Base-by-base conservation (phyloP, 2,329 filamentous ascomycete species). In the Ophiocordyceps camponoti-leonardi region DNA sequence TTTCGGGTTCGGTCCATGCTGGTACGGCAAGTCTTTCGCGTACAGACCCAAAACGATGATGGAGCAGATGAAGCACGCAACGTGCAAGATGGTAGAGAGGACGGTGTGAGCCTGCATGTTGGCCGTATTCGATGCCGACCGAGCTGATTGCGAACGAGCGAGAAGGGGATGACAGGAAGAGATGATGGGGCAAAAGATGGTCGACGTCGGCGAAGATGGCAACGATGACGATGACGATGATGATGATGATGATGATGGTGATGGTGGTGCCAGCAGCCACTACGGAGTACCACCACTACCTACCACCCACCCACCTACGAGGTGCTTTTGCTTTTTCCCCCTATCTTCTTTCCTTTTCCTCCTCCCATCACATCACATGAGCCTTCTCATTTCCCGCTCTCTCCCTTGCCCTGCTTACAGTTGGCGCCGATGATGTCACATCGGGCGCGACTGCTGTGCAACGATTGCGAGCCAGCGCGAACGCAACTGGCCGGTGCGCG, bases 1-100 rank as follows among this genome's bases (percentile, higher is more conserved):
- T 73, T 79, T 81, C 3, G 41, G 31, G 45, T 68, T 58, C 5
- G 67, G 58, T 18, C 74, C 63, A 35, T 65, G 58, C 1, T 77
- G 75, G 20, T 62, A 61, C 49, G 75, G 62, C 6, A 92, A 64
- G 56, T 90, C 83, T 22, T 71, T 63, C 33, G 79, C 83, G 52
- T 92, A 94, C 19, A 94, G 74, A 1, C 83, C 87, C 51, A 81
- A 79, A 46, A 92, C 82, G 1, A 82, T 74, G 47, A 94, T 64
- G 14, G 79, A 85, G 51, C 93, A 71, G 47, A 83, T 72, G 56
- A 94, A 80, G 56, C 90, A 84, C 49, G 81, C 63, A 60, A 88
- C 70, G 58, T 88, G 83, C n/a, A 87, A 64, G 51, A 72, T 51
- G 22, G 71, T 65, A 56, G 82, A 81, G 52, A 69, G 56, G 53